Base-by-base conservation (phyloP, 2,329 filamentous ascomycete genomes). In the Lachnellula subtilissima region DNA sequence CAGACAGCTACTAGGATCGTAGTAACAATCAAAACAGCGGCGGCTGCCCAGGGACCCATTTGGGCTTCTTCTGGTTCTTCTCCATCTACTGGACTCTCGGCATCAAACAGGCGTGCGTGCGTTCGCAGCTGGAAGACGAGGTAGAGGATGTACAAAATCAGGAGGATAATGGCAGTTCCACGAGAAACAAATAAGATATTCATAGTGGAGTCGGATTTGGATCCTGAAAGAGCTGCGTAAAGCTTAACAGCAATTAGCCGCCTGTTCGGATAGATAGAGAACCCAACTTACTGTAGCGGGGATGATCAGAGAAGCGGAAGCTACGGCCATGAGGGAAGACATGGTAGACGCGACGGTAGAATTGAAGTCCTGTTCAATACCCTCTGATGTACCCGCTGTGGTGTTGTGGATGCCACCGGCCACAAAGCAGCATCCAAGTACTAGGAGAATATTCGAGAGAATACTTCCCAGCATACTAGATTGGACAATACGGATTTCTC, bases 391-490 rank as follows among this genome's bases (percentile, higher is more conserved):
- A 32, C 63, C 64, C 37, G 60, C 60, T 57, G 55, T 62, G 46
- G 76, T 69, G 80, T 79, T 73, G 60, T 79, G 78, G 57, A 91
- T 75, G 35, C 89, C 89, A 54, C 89, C 89, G 54, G 88, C 81
- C 62, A 91, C 76, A 74, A 91, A 91, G 72, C 87, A 91, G 78
- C 89, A 90, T 65, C 88, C 88, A 69, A 91, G 80, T 47, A 91
- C 93, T 19, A 97, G 83, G 4, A 97, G 81, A 62, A 96, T 86
- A 73, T 97, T 97, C 61, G 93, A 97, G 37, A 97, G 78, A 64
- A 97, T 96, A 67, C 90, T 96, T 48, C 93, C 93, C 35, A 97
- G 84, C 91, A 97, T 97, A 61, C 91, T 96, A 14, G 94, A 88
- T 75, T 97, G 94, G 19, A 97, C 93, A 61, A 97, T 92, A 65